A percentile compares a stretch with the other conserved stretches of the same genome.
These are phyloP conservation scores for Lecanicillium sp. DNA, from an alignment of 2,329 filamentous ascomycete genomes.

Conservation along the genomic window DNA sequence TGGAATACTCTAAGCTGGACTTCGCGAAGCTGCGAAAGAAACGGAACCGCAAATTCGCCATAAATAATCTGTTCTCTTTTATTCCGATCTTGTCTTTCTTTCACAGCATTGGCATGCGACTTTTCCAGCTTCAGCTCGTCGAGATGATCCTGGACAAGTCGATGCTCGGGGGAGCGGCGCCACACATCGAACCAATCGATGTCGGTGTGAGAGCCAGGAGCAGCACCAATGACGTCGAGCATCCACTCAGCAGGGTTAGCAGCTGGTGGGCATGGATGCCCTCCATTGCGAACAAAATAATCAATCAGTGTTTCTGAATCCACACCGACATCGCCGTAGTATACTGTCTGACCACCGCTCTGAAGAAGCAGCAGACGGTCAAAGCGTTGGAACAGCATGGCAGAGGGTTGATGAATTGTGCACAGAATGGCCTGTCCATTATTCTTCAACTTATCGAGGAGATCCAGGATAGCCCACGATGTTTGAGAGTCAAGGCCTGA, in stretches of 20 bases:
- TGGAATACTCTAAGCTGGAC: constrained; percentile 62
- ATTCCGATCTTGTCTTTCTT: too few relatives aligned
- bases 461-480: constrained; percentile 64
- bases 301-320: constrained; percentile 31
- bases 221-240: constrained; percentile 40
- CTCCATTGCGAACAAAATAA: constrained; percentile 60
- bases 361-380: constrained; percentile 52
- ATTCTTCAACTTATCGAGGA: constrained; percentile 53
- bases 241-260: constrained; percentile 66
- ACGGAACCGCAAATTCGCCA: constrained; percentile 62
- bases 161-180: constrained; percentile 28
- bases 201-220: constrained; percentile 42
- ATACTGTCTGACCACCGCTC: constrained; percentile 49
- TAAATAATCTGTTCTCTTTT: too few relatives aligned
- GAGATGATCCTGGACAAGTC: constrained; percentile 28
- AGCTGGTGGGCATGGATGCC: constrained; percentile 42
- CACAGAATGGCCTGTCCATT: constrained; percentile 43
- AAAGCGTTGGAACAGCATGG: constrained; percentile 38
- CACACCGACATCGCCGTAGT: constrained; percentile 53
- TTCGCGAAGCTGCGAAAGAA: constrained; percentile 52
- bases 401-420: constrained; percentile 46
- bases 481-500: constrained; percentile 66
- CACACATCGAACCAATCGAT: constrained; percentile 34
- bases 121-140: constrained; percentile 21
- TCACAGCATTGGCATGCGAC: too few relatives aligned